These are phyloP conservation scores for Cercospora janseana DNA, from an alignment of 2,329 filamentous ascomycete genomes.

Conservation along the genomic window DNA sequence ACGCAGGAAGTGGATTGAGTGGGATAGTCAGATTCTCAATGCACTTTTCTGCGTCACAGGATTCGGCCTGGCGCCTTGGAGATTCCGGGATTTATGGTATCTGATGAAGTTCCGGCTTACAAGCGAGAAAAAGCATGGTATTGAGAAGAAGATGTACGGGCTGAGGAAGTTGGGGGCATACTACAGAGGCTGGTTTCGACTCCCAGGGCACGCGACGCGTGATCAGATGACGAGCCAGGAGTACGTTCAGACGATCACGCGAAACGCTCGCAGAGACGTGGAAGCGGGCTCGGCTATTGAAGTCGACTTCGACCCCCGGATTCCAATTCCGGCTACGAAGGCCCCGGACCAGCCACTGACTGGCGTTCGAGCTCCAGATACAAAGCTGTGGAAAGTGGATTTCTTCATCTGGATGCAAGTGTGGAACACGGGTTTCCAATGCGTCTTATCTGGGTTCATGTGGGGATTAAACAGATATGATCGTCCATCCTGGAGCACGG, in stretches of 20 bases:
- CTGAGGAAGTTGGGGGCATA: conserved; percentile 71
- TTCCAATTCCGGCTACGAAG: conserved; percentile 64
- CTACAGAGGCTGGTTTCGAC: conserved; percentile 72
- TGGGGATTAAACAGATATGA: conserved; percentile 59
- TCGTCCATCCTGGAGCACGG: conserved; percentile 76
- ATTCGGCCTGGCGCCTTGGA: conserved; percentile 81
- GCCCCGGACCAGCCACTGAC: conserved; percentile 69
- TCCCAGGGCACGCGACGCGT: conserved; percentile 63
- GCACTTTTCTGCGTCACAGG: conserved; percentile 83
- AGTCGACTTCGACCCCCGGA: conserved; percentile 43
- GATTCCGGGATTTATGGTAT: conserved; percentile 76
- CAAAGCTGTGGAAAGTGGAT: conserved; percentile 72
- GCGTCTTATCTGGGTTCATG: conserved; percentile 68
- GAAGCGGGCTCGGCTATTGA: background rate
- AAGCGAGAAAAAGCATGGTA: conserved; percentile 25
- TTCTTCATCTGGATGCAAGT: conserved; percentile 76
- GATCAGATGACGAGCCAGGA: conserved; percentile 34
- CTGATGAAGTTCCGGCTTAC: conserved; percentile 62
- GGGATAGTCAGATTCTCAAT: conserved; percentile 78
- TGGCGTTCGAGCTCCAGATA: conserved; percentile 65
- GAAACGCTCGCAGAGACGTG: background rate
- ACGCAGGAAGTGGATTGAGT: conserved; percentile 81
- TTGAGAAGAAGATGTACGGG: conserved; percentile 47
- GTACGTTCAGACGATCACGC: conserved; percentile 7
- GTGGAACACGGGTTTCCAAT: conserved; percentile 75